phyloP scores from a whole-genome alignment of 345 rosid genomes.

The Cardiospermum halicacabum region DNA sequence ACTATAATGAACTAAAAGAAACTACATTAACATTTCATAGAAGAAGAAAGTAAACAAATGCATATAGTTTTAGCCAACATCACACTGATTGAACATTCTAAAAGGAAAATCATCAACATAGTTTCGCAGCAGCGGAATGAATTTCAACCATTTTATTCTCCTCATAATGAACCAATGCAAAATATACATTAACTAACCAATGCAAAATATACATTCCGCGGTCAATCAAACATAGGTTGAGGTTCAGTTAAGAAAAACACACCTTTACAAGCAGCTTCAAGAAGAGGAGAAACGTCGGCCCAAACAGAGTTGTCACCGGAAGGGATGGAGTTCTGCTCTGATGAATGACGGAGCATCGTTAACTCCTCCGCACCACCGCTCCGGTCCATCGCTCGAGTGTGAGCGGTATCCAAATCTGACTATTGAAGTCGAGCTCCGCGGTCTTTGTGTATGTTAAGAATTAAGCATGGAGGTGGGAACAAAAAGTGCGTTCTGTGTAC shows the following conservation, averaged over 20 bases:
- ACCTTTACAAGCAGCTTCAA: constrained; percentile 69
- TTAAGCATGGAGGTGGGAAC: background rate
- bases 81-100: background rate
- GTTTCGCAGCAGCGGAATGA: too few relatives aligned
- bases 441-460: background rate
- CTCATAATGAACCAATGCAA: too few relatives aligned
- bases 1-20: background rate
- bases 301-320: constrained; percentile 62
- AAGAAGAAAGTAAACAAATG: background rate
- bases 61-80: background rate
- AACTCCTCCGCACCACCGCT: constrained; percentile 15
- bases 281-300: constrained; percentile 77
- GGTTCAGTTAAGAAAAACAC: background rate
- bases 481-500: background rate
- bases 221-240: constrained; percentile 5
- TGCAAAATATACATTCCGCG: background rate
- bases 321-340: constrained; percentile 39
- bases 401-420: background rate
- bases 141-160: too few relatives aligned
- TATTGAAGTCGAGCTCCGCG: background rate
- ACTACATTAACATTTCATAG: background rate
- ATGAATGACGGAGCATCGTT: constrained; percentile 25
- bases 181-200: background rate
- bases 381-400: constrained; percentile 13
- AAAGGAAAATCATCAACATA: too few relatives aligned